A percentile compares a stretch with the other conserved stretches of the same genome.
Conservation (phyloP, 2,329 filamentous ascomycete species). For the Cercospora sp. region DNA sequence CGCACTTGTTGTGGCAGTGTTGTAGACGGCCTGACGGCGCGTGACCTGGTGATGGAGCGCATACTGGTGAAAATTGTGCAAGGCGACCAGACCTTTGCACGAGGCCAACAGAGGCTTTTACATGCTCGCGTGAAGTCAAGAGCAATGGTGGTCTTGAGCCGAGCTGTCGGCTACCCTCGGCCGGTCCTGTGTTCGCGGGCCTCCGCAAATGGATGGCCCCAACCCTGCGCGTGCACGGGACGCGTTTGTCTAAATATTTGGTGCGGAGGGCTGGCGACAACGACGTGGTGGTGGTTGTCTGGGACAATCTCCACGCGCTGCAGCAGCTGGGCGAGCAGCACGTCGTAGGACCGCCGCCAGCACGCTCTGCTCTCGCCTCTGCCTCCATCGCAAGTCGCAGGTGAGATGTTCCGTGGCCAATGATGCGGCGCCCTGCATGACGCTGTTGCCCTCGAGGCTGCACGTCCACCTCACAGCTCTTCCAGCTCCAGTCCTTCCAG, state of each 20-base stretch:
- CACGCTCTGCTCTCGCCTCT: neutral
- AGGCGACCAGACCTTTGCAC: conserved; percentile 1
- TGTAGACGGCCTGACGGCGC: conserved; percentile 25
- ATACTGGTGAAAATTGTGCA: conserved; percentile 15
- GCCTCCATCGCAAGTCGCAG: neutral
- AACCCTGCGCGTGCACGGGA: neutral
- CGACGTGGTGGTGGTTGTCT: neutral
- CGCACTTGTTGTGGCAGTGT: conserved; percentile 23
- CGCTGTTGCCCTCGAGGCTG: neutral
- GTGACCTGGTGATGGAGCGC: conserved; percentile 28
- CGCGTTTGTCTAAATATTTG: neutral
- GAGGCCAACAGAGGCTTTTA: conserved; percentile 1
- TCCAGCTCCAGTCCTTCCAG: neutral
- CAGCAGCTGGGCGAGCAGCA: neutral
- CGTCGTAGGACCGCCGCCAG: neutral
- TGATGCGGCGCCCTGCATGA: neutral
- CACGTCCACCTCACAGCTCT: neutral
- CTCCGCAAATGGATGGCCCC: neutral
- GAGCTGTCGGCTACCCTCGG: conserved; percentile 7
- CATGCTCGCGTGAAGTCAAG: neutral
- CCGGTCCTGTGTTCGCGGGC: neutral
- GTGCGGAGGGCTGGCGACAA: neutral
- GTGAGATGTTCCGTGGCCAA: neutral
- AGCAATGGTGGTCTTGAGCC: conserved; percentile 10
- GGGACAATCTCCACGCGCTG: neutral